phyloP scores from a whole-genome alignment of 106 monocot species.

The Dactylorhiza incarnata region DNA sequence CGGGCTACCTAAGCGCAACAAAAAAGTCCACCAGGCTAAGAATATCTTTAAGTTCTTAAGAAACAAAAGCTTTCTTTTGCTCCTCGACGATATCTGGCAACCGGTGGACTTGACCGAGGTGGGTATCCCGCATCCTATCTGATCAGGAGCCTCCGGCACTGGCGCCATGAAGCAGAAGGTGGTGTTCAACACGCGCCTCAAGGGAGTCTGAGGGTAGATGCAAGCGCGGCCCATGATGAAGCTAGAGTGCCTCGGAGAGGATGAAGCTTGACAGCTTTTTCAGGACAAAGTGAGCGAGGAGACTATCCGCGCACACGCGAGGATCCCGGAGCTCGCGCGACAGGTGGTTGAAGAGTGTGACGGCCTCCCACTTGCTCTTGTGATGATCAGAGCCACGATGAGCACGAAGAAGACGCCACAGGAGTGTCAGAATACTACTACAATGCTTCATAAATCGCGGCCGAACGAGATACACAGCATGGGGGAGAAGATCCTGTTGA shows the following conservation, averaged over 20 bases:
- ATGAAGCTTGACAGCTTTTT: not conserved
- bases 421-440: slow-evolving; percentile 1
- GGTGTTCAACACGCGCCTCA: slow-evolving; percentile 20
- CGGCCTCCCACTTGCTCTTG: slow-evolving; percentile 37
- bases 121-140: slow-evolving; percentile 11
- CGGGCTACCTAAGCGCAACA: not conserved
- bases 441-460: not conserved
- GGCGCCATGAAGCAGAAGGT: slow-evolving; percentile 10
- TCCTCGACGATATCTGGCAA: slow-evolving; percentile 20
- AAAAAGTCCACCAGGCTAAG: too few species aligned
- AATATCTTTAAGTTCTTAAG: too few species aligned
- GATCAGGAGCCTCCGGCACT: not conserved
- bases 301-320: not conserved
- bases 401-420: not conserved
- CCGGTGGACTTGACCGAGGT: slow-evolving; percentile 12
- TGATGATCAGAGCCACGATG: slow-evolving; percentile 19
- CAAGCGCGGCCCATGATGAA: slow-evolving; percentile 14
- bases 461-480: too few species aligned
- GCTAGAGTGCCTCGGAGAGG: slow-evolving; percentile 13
- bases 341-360: slow-evolving; percentile 13
- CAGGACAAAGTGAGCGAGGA: slow-evolving; percentile 15
- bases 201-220: slow-evolving; percentile 21
- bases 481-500: too few species aligned
- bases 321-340: slow-evolving; percentile 9
- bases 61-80: too few species aligned